phyloP scores from a whole-genome alignment of 1,284 basidiomycete species.

The Apiotrichum laibachii region DNA sequence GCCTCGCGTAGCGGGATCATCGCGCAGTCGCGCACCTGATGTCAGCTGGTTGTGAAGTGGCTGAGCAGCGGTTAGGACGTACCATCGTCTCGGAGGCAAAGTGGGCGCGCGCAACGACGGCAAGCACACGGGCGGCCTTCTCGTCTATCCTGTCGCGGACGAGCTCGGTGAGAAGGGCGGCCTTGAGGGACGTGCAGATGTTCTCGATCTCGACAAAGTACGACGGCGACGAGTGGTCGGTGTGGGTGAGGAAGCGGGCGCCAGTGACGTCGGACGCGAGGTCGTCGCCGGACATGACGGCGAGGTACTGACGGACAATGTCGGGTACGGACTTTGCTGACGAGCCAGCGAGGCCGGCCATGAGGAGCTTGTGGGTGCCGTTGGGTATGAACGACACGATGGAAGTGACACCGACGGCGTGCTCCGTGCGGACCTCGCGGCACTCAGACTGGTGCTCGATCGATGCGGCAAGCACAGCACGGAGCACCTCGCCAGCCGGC shows the following conservation, averaged over 20 bases:
- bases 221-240: slow-evolving; percentile 55
- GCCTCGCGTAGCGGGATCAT: slow-evolving; percentile 89
- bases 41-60: not conserved
- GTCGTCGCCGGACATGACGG: slow-evolving; percentile 41
- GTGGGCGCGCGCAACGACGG: slow-evolving; percentile 78
- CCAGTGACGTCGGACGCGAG: slow-evolving; percentile 23
- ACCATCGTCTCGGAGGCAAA: slow-evolving; percentile 96
- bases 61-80: slow-evolving; percentile 28
- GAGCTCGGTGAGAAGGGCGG: slow-evolving; percentile 72
- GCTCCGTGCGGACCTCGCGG: slow-evolving; percentile 30
- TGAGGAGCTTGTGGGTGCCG: slow-evolving; percentile 24
- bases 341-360: slow-evolving; percentile 32
- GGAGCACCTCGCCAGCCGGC: slow-evolving; percentile 67
- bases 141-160: slow-evolving; percentile 81
- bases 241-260: slow-evolving; percentile 59
- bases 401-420: slow-evolving; percentile 30
- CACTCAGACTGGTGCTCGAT: slow-evolving; percentile 63
- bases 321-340: slow-evolving; percentile 30
- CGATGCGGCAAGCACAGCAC: slow-evolving; percentile 66
- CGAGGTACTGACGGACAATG: slow-evolving; percentile 36
- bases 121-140: slow-evolving; percentile 77
- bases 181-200: slow-evolving; percentile 67
- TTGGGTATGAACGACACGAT: slow-evolving; percentile 35
- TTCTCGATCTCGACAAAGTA: slow-evolving; percentile 77
- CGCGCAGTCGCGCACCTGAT: slow-evolving; percentile 82